Evolutionary conservation across 179 eudicot species (phyloP).

Genomic region (Corrigiola litoralis): DNA sequence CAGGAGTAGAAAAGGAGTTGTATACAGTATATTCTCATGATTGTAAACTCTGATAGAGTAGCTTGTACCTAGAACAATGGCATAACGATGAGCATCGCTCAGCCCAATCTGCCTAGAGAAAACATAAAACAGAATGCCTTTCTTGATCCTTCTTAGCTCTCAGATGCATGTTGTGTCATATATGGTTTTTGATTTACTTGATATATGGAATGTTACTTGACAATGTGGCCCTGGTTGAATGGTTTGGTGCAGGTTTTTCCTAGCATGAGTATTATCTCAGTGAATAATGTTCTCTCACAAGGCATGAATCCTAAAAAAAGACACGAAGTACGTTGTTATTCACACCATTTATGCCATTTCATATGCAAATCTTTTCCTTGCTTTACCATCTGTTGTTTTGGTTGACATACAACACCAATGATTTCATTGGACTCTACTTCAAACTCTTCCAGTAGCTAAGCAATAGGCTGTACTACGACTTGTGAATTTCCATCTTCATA

Average conservation of each 20-base stretch:
- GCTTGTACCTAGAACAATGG: too few relatives aligned
- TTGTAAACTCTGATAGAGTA: too few relatives aligned
- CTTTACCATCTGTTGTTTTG: background rate
- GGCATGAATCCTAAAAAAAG: constrained; percentile 92
- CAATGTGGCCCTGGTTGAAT: too few relatives aligned
- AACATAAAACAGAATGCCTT: too few relatives aligned
- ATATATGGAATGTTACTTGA: too few relatives aligned
- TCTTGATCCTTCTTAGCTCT: too few relatives aligned
- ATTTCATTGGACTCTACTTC: background rate
- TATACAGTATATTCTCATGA: too few relatives aligned
- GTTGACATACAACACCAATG: background rate
- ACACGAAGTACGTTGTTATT: constrained; percentile 68
- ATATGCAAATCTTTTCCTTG: background rate
- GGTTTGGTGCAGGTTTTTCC: constrained; percentile 54
- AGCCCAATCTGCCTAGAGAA: too few relatives aligned
- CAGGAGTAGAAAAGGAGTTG: too few relatives aligned
- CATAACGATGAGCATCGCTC: too few relatives aligned
- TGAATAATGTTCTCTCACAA: constrained; percentile 67
- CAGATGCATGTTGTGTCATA: too few relatives aligned
- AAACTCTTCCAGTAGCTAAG: background rate
- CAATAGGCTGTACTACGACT: background rate
- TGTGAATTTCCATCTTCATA: background rate
- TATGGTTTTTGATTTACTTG: too few relatives aligned
- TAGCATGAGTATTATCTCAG: constrained; percentile 39
- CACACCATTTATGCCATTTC: background rate